Conservation (phyloP, 2,329 filamentous ascomycete species). For the Capronia americana region DNA sequence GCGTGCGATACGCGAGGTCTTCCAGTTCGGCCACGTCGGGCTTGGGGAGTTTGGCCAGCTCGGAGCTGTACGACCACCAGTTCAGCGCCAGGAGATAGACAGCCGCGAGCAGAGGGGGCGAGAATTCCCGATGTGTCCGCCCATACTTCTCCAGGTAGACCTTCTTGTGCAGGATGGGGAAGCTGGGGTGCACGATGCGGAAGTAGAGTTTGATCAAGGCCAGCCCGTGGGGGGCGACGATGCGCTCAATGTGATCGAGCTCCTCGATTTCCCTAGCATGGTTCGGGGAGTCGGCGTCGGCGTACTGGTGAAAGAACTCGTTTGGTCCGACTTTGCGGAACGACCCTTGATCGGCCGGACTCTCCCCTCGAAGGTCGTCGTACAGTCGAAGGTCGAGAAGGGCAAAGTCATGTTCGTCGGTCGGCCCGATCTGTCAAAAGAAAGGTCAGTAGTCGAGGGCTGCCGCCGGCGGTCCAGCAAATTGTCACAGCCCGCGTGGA, state of each 20-base stretch:
- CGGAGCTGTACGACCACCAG: slow-evolving; percentile 74
- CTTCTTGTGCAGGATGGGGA: slow-evolving; percentile 81
- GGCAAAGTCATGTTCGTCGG: slow-evolving; percentile 40
- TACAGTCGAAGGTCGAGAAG: slow-evolving; percentile 40
- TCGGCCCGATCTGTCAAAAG: slow-evolving; percentile 37
- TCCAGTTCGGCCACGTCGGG: slow-evolving; percentile 40
- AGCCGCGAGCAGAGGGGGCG: slow-evolving; percentile 76
- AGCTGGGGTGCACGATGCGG: slow-evolving; percentile 77
- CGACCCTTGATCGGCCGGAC: slow-evolving; percentile 37
- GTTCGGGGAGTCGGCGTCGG: slow-evolving; percentile 37
- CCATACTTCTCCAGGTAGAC: slow-evolving; percentile 81
- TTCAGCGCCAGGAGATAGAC: slow-evolving; percentile 85
- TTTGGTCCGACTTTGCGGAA: slow-evolving; percentile 40
- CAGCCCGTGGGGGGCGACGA: slow-evolving; percentile 78
- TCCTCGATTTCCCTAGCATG: slow-evolving; percentile 39
- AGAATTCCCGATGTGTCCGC: slow-evolving; percentile 73
- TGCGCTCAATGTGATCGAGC: slow-evolving; percentile 64
- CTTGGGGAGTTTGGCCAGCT: slow-evolving; percentile 38
- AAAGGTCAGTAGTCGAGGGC: slow-evolving; percentile 1
- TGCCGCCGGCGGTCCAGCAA: neutral
- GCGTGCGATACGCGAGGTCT: slow-evolving; percentile 36
- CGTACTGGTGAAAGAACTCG: slow-evolving; percentile 41
- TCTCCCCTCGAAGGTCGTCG: slow-evolving; percentile 37
- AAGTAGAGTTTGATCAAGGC: slow-evolving; percentile 82
- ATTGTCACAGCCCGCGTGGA: neutral